These are phyloP conservation scores for Rubia tinctorum DNA, from an alignment of 305 asterid species.

Conservation along the genomic window DNA sequence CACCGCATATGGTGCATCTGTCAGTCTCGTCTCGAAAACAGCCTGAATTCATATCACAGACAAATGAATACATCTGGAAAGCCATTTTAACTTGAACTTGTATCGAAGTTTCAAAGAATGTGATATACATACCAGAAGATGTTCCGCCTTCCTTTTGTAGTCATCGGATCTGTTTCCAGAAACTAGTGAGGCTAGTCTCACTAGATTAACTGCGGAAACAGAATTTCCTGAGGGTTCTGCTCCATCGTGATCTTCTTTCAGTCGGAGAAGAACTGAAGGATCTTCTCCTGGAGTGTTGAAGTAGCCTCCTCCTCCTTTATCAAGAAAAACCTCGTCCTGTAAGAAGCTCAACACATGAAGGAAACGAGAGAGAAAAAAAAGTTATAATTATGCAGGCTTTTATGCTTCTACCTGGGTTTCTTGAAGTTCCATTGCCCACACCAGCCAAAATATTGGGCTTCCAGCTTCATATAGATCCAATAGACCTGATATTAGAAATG, in stretches of 20 bases:
- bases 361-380: not conserved
- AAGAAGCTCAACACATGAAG: not conserved
- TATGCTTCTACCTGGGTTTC: slow-evolving; percentile 46
- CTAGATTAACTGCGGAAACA: slow-evolving; percentile 68
- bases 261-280: slow-evolving; percentile 85
- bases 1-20: slow-evolving; percentile 63
- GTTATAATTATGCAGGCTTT: not conserved
- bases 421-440: slow-evolving; percentile 88
- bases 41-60: slow-evolving; percentile 41
- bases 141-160: slow-evolving; percentile 63
- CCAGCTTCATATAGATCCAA: slow-evolving; percentile 83
- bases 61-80: not conserved
- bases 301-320: slow-evolving; percentile 84
- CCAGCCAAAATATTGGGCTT: slow-evolving; percentile 65
- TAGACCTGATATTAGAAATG: slow-evolving; percentile 71
- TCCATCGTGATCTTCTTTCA: slow-evolving; percentile 96
- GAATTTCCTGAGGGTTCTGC: slow-evolving; percentile 98
- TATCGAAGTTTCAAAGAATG: not conserved
- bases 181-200: slow-evolving; percentile 65
- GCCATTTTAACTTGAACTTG: not conserved
- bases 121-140: slow-evolving; percentile 45
- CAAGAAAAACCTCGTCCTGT: slow-evolving; percentile 86
- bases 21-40: slow-evolving; percentile 81
- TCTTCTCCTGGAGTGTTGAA: slow-evolving; percentile 88
- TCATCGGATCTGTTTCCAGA: slow-evolving; percentile 40